These are phyloP conservation scores for Leccinum imitatum DNA, from an alignment of 768 basidiomycete species.

Conservation along the genomic window DNA sequence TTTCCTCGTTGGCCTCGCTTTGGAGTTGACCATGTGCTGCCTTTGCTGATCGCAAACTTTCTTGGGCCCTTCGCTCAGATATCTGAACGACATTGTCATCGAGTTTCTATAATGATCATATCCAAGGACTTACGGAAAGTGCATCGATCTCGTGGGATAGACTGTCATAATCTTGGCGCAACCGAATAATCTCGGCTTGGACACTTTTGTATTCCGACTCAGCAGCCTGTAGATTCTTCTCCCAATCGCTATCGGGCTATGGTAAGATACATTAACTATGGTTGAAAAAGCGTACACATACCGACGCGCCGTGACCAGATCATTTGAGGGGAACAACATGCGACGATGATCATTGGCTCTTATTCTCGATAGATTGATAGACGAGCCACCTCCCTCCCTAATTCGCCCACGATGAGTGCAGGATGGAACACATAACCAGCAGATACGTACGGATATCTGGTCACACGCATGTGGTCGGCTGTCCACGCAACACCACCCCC, in stretches of 20 bases:
- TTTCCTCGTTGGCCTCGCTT: constrained; percentile 64
- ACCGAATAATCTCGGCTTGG: constrained; percentile 26
- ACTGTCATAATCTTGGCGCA: constrained; percentile 31
- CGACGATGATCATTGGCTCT: constrained; percentile 36
- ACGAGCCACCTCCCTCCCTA: constrained; percentile 71
- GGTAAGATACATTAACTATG: neutral
- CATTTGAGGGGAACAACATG: constrained; percentile 53
- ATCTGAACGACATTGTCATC: constrained; percentile 11
- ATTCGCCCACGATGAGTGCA: neutral
- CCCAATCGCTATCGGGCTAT: constrained; percentile 43
- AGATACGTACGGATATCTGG: constrained; percentile 58
- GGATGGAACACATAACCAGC: neutral
- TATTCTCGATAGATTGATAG: constrained; percentile 38
- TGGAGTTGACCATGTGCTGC: constrained; percentile 42
- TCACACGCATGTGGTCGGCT: constrained; percentile 59
- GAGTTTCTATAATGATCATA: neutral
- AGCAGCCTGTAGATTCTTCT: constrained; percentile 37
- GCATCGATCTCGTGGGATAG: constrained; percentile 31
- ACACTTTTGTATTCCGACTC: constrained; percentile 39
- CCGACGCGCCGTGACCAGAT: constrained; percentile 49
- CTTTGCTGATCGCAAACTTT: constrained; percentile 36
- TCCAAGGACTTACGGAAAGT: constrained; percentile 34
- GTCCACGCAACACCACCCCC: constrained; percentile 64
- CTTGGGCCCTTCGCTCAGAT: constrained; percentile 23
- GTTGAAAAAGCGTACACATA: constrained; percentile 27